These are phyloP conservation scores for Phytopythium montanum DNA, from an alignment of 352 stramenopile genomes.

Conservation along the genomic window DNA sequence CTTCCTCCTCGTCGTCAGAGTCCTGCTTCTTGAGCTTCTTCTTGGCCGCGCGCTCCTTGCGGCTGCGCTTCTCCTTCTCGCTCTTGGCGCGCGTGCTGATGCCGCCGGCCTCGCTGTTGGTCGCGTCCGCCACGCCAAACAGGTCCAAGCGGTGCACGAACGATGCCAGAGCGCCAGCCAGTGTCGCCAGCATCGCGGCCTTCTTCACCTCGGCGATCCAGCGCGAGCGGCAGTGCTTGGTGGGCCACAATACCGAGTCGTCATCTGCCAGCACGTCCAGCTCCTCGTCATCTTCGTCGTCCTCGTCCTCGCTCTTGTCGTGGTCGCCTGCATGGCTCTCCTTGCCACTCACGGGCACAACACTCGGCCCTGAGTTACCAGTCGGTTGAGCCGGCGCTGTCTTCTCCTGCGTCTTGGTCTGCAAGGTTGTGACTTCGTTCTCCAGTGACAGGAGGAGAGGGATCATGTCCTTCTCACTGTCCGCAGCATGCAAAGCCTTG, in stretches of 20 bases:
- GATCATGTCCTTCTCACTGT: conserved; percentile 34
- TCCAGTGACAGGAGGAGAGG: conserved; percentile 52
- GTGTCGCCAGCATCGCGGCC: conserved; percentile 38
- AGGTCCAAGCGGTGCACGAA: conserved; percentile 72
- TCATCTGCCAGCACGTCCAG: conserved; percentile 54
- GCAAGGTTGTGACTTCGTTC: conserved; percentile 54
- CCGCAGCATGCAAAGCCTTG: conserved; percentile 32
- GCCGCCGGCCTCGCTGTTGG: conserved; percentile 27
- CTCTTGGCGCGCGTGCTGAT: conserved; percentile 56
- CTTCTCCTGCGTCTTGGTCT: conserved; percentile 29
- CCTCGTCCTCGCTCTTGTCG: conserved; percentile 68
- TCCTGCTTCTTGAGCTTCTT: conserved; percentile 66
- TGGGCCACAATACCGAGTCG: conserved; percentile 65
- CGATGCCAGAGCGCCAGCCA: conserved; percentile 55
- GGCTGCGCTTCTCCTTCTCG: conserved; percentile 66
- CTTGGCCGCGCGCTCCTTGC: conserved; percentile 65
- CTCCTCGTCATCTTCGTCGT: conserved; percentile 77
- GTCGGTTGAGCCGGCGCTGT: conserved; percentile 1
- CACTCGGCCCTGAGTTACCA: background rate
- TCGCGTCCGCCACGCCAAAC: conserved; percentile 54
- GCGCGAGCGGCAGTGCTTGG: conserved; percentile 56
- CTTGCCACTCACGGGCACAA: background rate
- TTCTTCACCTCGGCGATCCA: conserved; percentile 68
- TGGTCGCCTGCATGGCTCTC: conserved; percentile 22
- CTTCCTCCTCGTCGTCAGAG: conserved; percentile 38